Base-by-base conservation (phyloP, 306 rosid genomes). In the Castanopsis chinensis region DNA sequence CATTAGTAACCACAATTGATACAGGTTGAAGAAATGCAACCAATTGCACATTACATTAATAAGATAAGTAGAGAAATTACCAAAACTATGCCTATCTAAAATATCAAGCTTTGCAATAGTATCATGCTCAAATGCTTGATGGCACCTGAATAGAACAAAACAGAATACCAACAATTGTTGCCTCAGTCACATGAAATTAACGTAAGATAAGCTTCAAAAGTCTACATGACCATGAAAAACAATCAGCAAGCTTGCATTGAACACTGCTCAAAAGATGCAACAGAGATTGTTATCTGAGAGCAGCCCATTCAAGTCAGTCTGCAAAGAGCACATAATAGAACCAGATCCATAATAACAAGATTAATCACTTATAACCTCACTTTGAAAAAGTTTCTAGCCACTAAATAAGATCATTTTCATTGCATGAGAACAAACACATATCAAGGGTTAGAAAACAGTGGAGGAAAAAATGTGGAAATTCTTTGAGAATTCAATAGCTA, bases 391-490 rank as follows among this genome's bases (percentile, higher is more conserved):
- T 28, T 63, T 63, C 11, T 3, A 63, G 41, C 49, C 51, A 7
- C 14, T 65, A 32, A 8, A 33, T 8, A 68, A 33, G 37, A 35
- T 68, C 72, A n/a, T 32, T 33, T 45, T 35, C 1, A 33, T 35
- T 32, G 49, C 25, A 19, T 49, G 20, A 55, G 53, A 9, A 56
- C 12, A 75, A 53, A 49, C 20, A 28, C 5, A n/a, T 32, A 45
- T n/a, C 12, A 27, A 32, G 51, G 3, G 67, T 56, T 43, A 67
- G 57, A 58, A 61, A 70, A 60, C 20, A 73, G 68, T 17, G 45
- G 69, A 58, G 30, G 57, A 53, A 35, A 63, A 71, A 79, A 71
- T 41, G 57, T 55, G 53, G 33, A 59, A 80, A 56, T 80, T 72
- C 49, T 25, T 58, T 19, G 32, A 53, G n/a, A 80, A 86, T 56